These are phyloP conservation scores for Microbotryomycetes sp. DNA, from an alignment of 1,284 basidiomycete genomes.

Conservation along the genomic window DNA sequence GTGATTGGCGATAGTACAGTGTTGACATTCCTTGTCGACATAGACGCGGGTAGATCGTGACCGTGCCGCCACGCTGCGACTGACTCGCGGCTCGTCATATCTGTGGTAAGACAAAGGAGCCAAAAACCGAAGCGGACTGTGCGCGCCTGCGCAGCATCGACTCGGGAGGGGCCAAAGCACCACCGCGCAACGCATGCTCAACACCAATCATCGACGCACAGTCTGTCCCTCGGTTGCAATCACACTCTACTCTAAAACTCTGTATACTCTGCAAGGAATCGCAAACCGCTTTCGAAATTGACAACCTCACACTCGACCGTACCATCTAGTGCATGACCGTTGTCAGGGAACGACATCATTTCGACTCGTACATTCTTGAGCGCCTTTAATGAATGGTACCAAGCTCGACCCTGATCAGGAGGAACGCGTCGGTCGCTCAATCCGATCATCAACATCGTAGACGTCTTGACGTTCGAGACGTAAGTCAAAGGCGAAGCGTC, in stretches of 20 bases:
- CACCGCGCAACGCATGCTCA: no score
- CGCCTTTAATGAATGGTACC: slow-evolving; percentile 57
- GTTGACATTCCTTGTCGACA: background rate
- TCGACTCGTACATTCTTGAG: slow-evolving; percentile 45
- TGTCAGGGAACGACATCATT: slow-evolving; percentile 56
- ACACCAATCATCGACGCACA: no score
- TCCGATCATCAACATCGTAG: slow-evolving; percentile 57
- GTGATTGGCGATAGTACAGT: background rate
- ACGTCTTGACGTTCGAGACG: slow-evolving; percentile 49
- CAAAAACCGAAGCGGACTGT: no score
- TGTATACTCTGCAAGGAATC: slow-evolving; percentile 16
- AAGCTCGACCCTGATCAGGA: slow-evolving; percentile 55
- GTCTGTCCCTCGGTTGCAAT: no score
- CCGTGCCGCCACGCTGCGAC: no score
- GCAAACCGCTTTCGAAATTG: slow-evolving; percentile 17
- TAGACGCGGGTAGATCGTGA: no score
- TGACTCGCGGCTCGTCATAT: no score
- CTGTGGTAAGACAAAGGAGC: no score
- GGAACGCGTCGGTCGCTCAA: slow-evolving; percentile 56
- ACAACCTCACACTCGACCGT: slow-evolving; percentile 27
- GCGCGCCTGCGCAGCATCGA: no score
- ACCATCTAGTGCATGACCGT: slow-evolving; percentile 54
- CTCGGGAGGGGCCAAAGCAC: no score
- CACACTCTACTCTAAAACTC: slow-evolving; percentile 1
- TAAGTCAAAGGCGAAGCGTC: slow-evolving; percentile 54